Base-by-base conservation (phyloP, 257 asterid species). In the Cynanchum wilfordii region DNA sequence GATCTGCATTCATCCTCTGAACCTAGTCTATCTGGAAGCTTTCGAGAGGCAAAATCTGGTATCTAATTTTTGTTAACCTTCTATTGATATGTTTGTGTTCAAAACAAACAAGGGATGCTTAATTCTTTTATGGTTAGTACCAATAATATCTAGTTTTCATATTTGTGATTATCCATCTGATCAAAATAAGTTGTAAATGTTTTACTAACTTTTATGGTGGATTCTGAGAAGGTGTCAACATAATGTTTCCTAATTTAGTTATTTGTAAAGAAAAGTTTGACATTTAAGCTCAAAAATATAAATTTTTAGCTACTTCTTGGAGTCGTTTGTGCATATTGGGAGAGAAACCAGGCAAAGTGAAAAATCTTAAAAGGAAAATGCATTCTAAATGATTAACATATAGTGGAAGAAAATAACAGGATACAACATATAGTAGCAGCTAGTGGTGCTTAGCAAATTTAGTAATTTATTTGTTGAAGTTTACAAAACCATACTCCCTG, bases 1-100 rank as follows among this genome's bases (percentile, higher is more conserved):
- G 88, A 88, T 73, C 80, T 77, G 3, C 86, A 86, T 73, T 91
- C 96, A 1, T 79, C 91, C 51, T 86, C 91, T 10, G 87, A 87
- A 66, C 88, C 82, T 60, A 91, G 95, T 77, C 82, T 89, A 76
- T 84, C 82, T 40, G 94, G 89, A 78, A 89, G 96, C 76, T 86
- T 87, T 74, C 69, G 93, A 77, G 86, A 87, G 73, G 63, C 83
- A 65, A 88, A 75, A 79, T 85, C 90, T 36, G 95, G 95, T 89
- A 58, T 55, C 83, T 78, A 17, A 29, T 60, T 66, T 22, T n/a
- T 15, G 51, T 66, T 59, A n/a, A 55, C 50, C 25, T 54, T 24
- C 69, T 19, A n/a, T 38, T 52, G 20, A 36, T 67, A 36, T 55
- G n/a, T 63, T 33, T 27, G 51, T 24, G 38, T 7, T 40, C 38